Evolutionary conservation across 768 basidiomycete species (phyloP).

Genomic region (Suillus plorans): DNA sequence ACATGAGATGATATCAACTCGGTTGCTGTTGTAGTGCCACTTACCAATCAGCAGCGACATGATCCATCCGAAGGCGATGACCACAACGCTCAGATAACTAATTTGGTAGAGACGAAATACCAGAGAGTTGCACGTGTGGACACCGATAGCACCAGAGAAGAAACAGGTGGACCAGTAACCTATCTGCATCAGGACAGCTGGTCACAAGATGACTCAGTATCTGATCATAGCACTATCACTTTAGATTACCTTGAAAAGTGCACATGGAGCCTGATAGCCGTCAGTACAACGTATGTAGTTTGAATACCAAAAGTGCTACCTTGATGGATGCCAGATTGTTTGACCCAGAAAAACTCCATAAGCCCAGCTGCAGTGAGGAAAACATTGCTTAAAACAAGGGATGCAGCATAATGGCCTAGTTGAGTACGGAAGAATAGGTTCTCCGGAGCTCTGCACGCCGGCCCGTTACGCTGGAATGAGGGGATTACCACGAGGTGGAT

Average conservation of each 20-base stretch:
- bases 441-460: conserved; percentile 37
- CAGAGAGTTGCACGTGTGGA: conserved; percentile 69
- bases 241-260: conserved; percentile 54
- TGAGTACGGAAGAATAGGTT: conserved; percentile 70
- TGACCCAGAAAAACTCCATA: conserved; percentile 52
- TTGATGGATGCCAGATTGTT: conserved; percentile 41
- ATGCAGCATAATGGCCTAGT: conserved; percentile 66
- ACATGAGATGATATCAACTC: background rate
- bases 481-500: conserved; percentile 45
- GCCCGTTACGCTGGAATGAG: conserved; percentile 25
- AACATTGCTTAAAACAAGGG: conserved; percentile 59
- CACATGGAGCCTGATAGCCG: conserved; percentile 45
- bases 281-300: background rate
- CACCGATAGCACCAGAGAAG: conserved; percentile 62
- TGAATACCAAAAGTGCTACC: conserved; percentile 35
- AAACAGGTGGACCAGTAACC: conserved; percentile 61
- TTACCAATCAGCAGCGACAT: conserved; percentile 49
- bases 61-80: conserved; percentile 55
- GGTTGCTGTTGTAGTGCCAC: conserved; percentile 17
- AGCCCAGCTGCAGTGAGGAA: conserved; percentile 53
- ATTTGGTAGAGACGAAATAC: conserved; percentile 57
- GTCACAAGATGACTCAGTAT: conserved; percentile 5
- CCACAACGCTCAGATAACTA: conserved; percentile 41
- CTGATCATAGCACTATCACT: background rate
- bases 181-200: conserved; percentile 60